A percentile compares a stretch with the other conserved stretches of the same genome.
phyloP scores from a whole-genome alignment of 2,329 filamentous ascomycete genomes.

The Aspergillus sp. region DNA sequence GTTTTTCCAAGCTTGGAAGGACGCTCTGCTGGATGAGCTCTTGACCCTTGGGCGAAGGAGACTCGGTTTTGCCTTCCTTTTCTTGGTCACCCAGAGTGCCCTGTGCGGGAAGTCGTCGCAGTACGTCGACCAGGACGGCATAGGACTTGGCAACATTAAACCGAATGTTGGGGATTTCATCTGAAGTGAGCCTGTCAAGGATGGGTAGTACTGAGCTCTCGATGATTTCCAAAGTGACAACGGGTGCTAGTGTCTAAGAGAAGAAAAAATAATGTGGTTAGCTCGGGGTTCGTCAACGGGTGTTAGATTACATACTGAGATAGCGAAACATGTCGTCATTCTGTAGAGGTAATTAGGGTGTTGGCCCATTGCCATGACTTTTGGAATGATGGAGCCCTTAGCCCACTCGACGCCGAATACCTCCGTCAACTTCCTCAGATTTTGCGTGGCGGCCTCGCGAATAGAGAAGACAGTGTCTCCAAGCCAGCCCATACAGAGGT shows the following conservation, averaged over 20 bases:
- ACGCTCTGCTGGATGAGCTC: constrained; percentile 84
- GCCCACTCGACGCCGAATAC: constrained; percentile 99
- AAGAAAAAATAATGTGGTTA: constrained; percentile 33
- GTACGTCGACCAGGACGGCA: constrained; percentile 80
- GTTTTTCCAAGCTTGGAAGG: constrained; percentile 85
- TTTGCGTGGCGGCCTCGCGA: constrained; percentile 93
- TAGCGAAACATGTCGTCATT: constrained; percentile 99
- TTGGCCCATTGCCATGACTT: constrained; percentile 97
- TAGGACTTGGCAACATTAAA: constrained; percentile 99
- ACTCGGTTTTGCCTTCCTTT: constrained; percentile 62
- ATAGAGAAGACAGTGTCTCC: constrained; percentile 99
- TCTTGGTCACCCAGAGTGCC: constrained; percentile 84
- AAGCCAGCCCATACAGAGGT: constrained; percentile 96
- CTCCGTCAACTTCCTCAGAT: constrained; percentile 96
- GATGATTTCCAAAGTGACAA: constrained; percentile 91
- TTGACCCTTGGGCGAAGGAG: constrained; percentile 68
- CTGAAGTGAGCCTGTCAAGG: constrained; percentile 86
- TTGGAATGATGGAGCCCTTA: constrained; percentile 93
- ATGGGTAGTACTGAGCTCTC: constrained; percentile 92
- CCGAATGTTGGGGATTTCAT: constrained; percentile 97
- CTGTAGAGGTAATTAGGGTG: constrained; percentile 99
- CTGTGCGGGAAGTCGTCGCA: constrained; percentile 85
- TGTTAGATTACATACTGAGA: constrained; percentile 69
- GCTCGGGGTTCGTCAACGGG: constrained; percentile 7
- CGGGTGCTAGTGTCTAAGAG: constrained; percentile 81